Base-by-base conservation (phyloP, 179 eudicot genomes). In the Beta corolliflora region DNA sequence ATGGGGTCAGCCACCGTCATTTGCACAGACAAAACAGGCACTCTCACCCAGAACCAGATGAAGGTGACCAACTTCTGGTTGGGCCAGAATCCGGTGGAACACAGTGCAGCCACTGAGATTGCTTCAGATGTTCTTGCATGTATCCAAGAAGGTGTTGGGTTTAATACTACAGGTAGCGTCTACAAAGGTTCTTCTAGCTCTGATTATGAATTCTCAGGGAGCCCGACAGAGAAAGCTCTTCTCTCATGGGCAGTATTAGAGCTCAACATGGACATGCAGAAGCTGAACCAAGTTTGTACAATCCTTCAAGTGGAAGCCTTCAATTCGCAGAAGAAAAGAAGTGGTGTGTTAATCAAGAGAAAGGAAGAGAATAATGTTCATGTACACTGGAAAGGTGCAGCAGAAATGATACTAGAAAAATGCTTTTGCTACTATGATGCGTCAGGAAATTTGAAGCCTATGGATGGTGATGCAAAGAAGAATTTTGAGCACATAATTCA, bases 301-400 rank as follows among this genome's bases (percentile, higher is more conserved):
- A 36, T 89, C 58, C 78, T 90, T 14, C 83, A 87, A 8, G 92
- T 90, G 13, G 91, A 88, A 73, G 86, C 92, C 16, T 91, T 91
- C 81, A 91, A 88, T 79, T 91, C 95, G 0, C 82, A 79, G 65
- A 91, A 91, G 84, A 91, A 91, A 83, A 72, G 91, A 76, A 90
- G 95, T 41, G 92, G 93, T 1, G 90, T 90, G 73, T 9, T 85
- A 56, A 75, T 87, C 54, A 88, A 74, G 77, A 85, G 76, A 13
- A 85, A 71, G 31, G 80, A 23, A 36, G 87, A 82, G n/a, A 59
- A 79, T 36, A 71, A 61, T 12, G 45, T 56, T 23, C 82, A 87
- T 71, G 88, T 86, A 36, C 92, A 92, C 46, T 92, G 93, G 93
- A 92, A 92, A 71, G 95, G 95, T 66, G 95, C 92, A 45, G 95